Conservation (phyloP, 2,329 filamentous ascomycete genomes). For the Exophiala xenobiotica region DNA sequence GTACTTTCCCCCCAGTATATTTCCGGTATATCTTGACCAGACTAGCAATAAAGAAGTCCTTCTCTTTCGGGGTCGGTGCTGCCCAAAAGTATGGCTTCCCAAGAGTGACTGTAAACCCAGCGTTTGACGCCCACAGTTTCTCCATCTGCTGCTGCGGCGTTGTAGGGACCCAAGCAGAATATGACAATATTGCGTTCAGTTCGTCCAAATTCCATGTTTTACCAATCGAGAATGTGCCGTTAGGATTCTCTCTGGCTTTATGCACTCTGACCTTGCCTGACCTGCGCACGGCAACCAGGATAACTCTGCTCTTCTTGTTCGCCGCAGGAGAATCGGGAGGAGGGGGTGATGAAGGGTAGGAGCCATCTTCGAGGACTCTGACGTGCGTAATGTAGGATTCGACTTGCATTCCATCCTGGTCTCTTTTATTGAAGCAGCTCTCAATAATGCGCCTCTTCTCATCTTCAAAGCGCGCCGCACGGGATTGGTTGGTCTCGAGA, state of each 20-base stretch:
- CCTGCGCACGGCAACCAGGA: conserved; percentile 89
- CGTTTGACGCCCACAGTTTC: conserved; percentile 74
- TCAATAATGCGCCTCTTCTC: conserved; percentile 94
- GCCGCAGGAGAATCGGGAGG: conserved; percentile 72
- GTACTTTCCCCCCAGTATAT: conserved; percentile 83
- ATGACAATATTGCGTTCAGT: conserved; percentile 78
- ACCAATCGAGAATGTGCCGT: conserved; percentile 92
- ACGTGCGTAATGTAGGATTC: conserved; percentile 99
- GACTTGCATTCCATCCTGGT: conserved; percentile 75
- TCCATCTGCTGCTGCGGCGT: conserved; percentile 61
- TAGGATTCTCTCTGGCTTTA: conserved; percentile 93
- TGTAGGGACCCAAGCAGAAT: conserved; percentile 59
- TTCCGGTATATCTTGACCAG: conserved; percentile 95
- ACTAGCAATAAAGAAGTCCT: conserved; percentile 97
- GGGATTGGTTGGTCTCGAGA: conserved; percentile 33
- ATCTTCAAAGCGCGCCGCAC: conserved; percentile 89
- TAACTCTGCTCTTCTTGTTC: conserved; percentile 83
- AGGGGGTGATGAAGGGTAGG: conserved; percentile 78
- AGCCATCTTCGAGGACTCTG: conserved; percentile 80
- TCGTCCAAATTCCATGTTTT: conserved; percentile 99
- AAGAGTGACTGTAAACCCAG: conserved; percentile 83
- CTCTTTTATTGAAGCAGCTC: conserved; percentile 89
- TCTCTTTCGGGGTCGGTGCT: conserved; percentile 88
- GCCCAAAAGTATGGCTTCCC: conserved; percentile 98
- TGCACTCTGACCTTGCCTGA: conserved; percentile 92